Base-by-base conservation (phyloP, 1,284 basidiomycete species). In the Irpex sp. region DNA sequence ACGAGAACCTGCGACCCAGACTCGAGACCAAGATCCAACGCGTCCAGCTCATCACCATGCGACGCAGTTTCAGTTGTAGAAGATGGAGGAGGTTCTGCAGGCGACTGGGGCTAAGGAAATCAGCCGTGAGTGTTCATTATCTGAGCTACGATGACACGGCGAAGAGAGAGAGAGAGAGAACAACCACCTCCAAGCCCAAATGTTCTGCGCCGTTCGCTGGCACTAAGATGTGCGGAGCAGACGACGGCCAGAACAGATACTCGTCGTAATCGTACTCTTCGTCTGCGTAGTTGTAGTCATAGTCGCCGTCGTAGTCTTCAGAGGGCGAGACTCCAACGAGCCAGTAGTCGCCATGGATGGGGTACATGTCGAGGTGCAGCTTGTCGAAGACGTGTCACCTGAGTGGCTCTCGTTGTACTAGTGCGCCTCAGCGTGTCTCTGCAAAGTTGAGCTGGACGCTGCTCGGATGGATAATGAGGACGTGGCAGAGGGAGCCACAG, bases 201-300 rank as follows among this genome's bases (percentile, higher is more conserved):
- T 15, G 19, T 9, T 51, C 34, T 5, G 38, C 26, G 34, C 38
- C n/a, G 19, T 52, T 52, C 15, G 57, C 61, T 17, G 57, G 58
- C 56, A 64, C 34, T 59, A 61, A 48, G n/a, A 37, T 55, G 21
- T 55, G 37, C n/a, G 59, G 56, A 5, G 44, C 47, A 15, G 59
- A 58, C 44, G 63, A 64, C 36, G 63, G 63, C 63, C 63, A 64
- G 48, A 58, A 64, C 4, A 61, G 49, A 21, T 58, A 64, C 13
- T 61, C 63, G 48, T 64, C 63, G 59, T 64, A 64, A 5, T 58
- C 57, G 19, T 55, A 52, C 7, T 64, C 62, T 13, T 13, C 40
- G 11, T 47, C 13, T 47, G 11, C 40, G 34, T 57, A 52, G 44
- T 61, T 37, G 2, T 58, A 34, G 38, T 48, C 40, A 13, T 64